Evolutionary conservation across 2,329 filamentous ascomycete genomes (phyloP), one percentile per base, ranked within the genome.

Genomic region (Teratosphaeria viscida): DNA sequence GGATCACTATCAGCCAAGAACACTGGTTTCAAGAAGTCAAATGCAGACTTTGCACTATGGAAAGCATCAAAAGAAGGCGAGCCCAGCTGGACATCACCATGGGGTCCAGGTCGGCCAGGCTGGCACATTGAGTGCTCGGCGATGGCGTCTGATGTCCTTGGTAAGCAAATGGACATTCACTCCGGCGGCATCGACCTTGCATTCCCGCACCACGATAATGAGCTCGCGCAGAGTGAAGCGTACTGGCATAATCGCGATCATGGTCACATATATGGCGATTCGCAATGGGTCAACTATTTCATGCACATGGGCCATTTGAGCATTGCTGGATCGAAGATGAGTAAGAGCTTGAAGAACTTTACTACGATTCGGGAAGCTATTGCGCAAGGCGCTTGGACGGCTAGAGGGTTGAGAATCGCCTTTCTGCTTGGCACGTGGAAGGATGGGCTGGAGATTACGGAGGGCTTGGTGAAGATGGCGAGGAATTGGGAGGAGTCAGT

Each of bases 81-180:
- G 78, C 92, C 92, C 0, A 88, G 84, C 65, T 97, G 92, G 92
- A 80, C 85, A 5, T 94, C 88, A 66, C 85, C 85, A 3, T 97
- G 92, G 92, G 91, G 92, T 4, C 81, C 85, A 59, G 92, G 92
- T 4, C 81, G 92, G 53, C 92, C 92, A 0, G 92, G 92, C 19
- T 97, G 92, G 92, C 92, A 96, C 71, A 96, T 96, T 69, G 92
- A 96, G 77, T 96, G 92, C 84, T 92, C 88, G 1, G 91, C 91
- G 16, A 96, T 97, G 92, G 91, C 92, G 0, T 92, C 89, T 2
- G 89, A 92, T 64, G 82, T 91, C n/a, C 78, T 97, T 1, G 92
- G 92, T 5, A 81, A 85, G 32, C 82, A 86, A 62, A 91, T 97
- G 79, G 92, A 97, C 72, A 89, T 96, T 58, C 92, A 96, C 74